phyloP scores from a whole-genome alignment of 129 eudicot genomes.

The Chrysanthemum makinoi region DNA sequence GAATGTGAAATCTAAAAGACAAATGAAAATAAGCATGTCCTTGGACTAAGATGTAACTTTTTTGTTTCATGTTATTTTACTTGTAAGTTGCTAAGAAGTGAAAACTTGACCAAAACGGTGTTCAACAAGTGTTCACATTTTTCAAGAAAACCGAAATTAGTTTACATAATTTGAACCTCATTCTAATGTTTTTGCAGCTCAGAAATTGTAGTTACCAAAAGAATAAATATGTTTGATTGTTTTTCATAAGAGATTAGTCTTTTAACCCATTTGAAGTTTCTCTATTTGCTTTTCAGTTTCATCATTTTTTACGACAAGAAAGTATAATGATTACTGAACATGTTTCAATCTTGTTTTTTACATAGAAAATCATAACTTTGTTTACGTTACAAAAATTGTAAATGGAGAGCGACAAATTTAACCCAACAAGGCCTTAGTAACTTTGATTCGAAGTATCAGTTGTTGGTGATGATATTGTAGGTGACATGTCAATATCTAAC shows the following conservation, averaged over 20 bases:
- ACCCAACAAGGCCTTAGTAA: not conserved
- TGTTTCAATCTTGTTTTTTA: not conserved
- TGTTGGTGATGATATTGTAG: constrained; percentile 24
- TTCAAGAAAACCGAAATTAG: too few species aligned
- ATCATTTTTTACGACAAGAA: not conserved
- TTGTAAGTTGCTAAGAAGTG: not conserved
- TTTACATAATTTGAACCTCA: too few species aligned
- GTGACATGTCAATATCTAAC: constrained; percentile 25
- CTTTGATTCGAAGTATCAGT: constrained; percentile 17
- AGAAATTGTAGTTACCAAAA: not conserved
- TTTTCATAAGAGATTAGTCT: not conserved
- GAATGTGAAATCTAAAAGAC: not conserved
- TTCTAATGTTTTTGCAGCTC: not conserved
- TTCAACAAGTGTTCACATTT: too few species aligned
- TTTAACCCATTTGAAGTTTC: not conserved
- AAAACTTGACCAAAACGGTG: too few species aligned
- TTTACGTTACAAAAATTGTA: not conserved
- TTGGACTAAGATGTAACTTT: not conserved
- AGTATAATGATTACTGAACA: not conserved
- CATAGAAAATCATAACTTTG: not conserved
- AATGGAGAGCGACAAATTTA: not conserved
- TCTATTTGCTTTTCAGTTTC: not conserved
- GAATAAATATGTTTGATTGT: too few species aligned
- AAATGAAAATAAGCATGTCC: not conserved
- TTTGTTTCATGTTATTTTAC: not conserved